A percentile compares a stretch with the other conserved stretches of the same genome.
These are phyloP conservation scores for Gonium pectorale DNA, from an alignment of 139 green algal genomes.

Conservation along the genomic window DNA sequence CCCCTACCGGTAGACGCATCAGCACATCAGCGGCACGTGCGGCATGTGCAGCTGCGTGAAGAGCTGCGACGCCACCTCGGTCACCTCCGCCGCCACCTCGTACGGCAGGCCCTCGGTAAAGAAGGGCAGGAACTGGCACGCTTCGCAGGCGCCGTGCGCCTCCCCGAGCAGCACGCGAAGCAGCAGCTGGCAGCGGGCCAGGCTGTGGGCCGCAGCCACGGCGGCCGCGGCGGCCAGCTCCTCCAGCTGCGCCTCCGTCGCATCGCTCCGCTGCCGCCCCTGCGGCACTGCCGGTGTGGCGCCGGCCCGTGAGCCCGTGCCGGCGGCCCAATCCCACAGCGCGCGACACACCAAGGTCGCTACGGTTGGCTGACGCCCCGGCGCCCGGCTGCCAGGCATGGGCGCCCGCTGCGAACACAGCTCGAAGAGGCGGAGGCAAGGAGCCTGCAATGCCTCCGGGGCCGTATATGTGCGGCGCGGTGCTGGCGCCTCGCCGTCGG, in stretches of 20 bases:
- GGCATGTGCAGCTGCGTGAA: neutral
- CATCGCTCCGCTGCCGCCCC: neutral
- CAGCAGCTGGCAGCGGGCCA: slow-evolving; percentile 22
- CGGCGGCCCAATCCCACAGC: no score
- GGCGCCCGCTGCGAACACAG: neutral
- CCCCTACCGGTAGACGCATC: no score
- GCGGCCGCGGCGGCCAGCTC: neutral
- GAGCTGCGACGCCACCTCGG: neutral
- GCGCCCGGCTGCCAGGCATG: no score
- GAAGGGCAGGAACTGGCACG: slow-evolving; percentile 36
- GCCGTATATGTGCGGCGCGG: neutral
- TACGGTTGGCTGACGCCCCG: no score
- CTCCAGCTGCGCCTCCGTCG: neutral
- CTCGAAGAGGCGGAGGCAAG: neutral
- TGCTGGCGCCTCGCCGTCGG: neutral
- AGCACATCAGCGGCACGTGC: no score
- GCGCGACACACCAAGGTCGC: no score
- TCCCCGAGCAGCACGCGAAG: slow-evolving; percentile 36
- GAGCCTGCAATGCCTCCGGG: neutral
- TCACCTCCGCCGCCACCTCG: slow-evolving; percentile 21
- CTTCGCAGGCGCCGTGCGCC: slow-evolving; percentile 37
- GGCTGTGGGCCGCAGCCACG: neutral
- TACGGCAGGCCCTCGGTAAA: slow-evolving; percentile 30
- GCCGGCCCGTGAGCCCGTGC: no score
- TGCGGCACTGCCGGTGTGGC: no score